A percentile compares a stretch with the other conserved stretches of the same genome.
Conservation (phyloP, 2,329 filamentous ascomycete species). For the Aspergillus ochraceus region DNA sequence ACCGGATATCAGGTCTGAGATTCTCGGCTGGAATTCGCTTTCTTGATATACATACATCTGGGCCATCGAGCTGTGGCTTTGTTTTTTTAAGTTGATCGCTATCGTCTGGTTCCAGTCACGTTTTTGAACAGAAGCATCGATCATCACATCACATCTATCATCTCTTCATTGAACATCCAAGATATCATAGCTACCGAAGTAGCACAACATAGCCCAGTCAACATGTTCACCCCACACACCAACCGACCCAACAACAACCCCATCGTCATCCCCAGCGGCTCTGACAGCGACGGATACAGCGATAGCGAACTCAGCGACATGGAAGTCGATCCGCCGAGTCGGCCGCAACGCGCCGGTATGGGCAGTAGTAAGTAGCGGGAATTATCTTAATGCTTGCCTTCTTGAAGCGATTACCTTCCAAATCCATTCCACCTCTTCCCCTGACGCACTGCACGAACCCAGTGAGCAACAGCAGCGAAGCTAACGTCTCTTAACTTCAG, state of each 20-base stretch:
- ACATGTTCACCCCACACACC: constrained; percentile 18
- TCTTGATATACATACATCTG: not conserved
- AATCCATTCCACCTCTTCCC: too few relatives aligned
- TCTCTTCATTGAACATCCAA: not conserved
- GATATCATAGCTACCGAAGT: not conserved
- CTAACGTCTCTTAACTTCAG: not conserved
- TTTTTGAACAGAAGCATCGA: not conserved
- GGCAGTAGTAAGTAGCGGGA: not conserved
- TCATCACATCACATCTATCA: too few relatives aligned
- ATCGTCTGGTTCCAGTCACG: not conserved
- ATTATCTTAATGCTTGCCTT: too few relatives aligned
- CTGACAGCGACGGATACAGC: constrained; percentile 17
- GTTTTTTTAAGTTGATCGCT: not conserved
- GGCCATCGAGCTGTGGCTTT: not conserved
- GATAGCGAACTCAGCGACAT: constrained; percentile 19
- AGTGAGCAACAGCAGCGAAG: not conserved
- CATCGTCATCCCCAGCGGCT: constrained; percentile 12
- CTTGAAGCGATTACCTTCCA: too few relatives aligned
- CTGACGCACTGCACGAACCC: too few relatives aligned
- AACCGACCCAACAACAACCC: constrained; percentile 9
- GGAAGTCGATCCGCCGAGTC: constrained; percentile 20
- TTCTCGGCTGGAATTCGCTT: not conserved
- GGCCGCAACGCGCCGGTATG: not conserved
- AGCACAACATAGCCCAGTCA: not conserved
- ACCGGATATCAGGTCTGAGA: not conserved